Conservation (phyloP, 495 filamentous ascomycete genomes). For the Cryomyces minteri region DNA sequence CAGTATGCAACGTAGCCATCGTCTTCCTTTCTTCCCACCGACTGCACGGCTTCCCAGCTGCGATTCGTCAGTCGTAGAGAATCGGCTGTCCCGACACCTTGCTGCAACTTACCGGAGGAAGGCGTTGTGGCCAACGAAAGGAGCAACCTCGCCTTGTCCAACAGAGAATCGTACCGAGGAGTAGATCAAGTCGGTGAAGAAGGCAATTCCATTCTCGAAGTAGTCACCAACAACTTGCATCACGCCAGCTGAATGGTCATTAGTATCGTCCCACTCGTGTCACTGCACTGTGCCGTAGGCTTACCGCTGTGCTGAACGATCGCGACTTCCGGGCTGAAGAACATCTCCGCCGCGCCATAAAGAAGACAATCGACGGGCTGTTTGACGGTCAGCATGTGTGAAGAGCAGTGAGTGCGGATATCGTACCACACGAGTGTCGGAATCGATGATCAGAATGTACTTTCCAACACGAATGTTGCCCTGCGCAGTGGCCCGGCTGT, state of each 20-base stretch:
- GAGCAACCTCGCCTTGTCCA: conserved; percentile 65
- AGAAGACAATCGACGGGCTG: conserved; percentile 26
- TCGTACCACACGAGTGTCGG: conserved; percentile 19
- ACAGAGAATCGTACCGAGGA: conserved; percentile 61
- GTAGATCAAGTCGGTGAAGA: conserved; percentile 79
- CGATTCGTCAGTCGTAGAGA: conserved; percentile 28
- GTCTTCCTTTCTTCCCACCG: conserved; percentile 23
- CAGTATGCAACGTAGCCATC: conserved; percentile 61
- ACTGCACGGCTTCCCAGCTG: no score
- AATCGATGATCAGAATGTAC: conserved; percentile 24
- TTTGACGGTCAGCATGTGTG: no score
- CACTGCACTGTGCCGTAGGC: no score
- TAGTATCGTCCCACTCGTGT: no score
- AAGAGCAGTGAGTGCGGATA: not conserved
- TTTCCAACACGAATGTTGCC: conserved; percentile 22
- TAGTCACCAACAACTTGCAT: conserved; percentile 26
- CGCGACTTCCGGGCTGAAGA: conserved; percentile 26
- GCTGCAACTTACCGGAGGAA: conserved; percentile 64
- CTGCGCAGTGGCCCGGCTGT: conserved; percentile 14
- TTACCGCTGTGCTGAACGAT: conserved; percentile 22
- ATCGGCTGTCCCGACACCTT: conserved; percentile 38
- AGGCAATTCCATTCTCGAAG: conserved; percentile 43
- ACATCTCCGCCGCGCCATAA: conserved; percentile 29
- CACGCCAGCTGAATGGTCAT: conserved; percentile 22
- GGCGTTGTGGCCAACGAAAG: conserved; percentile 58